A percentile compares a stretch with the other conserved stretches of the same genome.
These are phyloP conservation scores for Hordeum pubiflorum DNA, from an alignment of 202 grass and related monocot species.

Conservation along the genomic window DNA sequence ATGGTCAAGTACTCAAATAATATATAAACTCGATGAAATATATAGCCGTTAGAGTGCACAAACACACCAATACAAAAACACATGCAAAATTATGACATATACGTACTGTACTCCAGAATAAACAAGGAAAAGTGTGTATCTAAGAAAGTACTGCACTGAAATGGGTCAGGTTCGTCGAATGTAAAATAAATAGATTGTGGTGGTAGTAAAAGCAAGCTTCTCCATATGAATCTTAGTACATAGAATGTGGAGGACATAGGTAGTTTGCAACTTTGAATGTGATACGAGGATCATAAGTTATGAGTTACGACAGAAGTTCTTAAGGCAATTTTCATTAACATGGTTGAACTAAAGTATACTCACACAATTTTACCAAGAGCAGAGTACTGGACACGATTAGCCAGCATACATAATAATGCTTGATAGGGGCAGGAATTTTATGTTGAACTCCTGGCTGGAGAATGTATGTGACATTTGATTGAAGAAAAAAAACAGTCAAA, in stretches of 20 bases:
- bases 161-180: background rate
- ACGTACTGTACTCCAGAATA: background rate
- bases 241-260: background rate
- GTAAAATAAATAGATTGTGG: background rate
- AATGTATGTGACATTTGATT: constrained; percentile 6
- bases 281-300: background rate
- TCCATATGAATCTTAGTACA: background rate
- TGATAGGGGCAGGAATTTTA: background rate
- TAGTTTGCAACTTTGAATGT: constrained; percentile 3
- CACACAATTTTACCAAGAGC: constrained; percentile 1
- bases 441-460: background rate
- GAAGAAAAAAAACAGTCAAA: background rate
- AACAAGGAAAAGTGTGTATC: background rate
- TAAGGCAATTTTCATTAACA: background rate
- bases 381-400: background rate
- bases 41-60: background rate
- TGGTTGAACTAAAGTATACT: constrained; percentile 2
- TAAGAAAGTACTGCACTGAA: background rate
- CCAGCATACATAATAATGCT: background rate
- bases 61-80: background rate
- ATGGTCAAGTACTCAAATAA: background rate
- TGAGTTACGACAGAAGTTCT: background rate
- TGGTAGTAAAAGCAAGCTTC: background rate
- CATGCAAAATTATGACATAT: background rate
- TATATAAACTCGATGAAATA: background rate